phyloP scores from a whole-genome alignment of 2,329 filamentous ascomycete species.

The Chaetomiaceae sp. region DNA sequence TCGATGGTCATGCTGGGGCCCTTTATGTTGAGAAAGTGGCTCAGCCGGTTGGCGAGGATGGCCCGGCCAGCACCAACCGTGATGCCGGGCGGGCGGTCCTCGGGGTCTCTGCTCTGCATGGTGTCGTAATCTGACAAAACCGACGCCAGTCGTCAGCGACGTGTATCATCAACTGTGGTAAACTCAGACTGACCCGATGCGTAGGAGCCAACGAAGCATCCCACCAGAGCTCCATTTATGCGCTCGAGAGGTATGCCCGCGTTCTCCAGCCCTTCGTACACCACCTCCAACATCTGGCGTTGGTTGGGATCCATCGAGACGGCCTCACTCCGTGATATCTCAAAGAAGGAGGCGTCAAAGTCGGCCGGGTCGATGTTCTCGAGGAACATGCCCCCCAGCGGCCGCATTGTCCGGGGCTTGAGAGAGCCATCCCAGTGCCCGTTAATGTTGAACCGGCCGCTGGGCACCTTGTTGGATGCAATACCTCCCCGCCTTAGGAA shows the following conservation, averaged over 20 bases:
- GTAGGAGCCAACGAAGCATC: neutral
- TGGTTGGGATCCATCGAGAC: conserved; percentile 33
- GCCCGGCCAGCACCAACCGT: conserved; percentile 27
- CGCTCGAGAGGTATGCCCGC: conserved; percentile 27
- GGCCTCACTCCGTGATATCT: conserved; percentile 31
- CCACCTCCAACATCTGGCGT: conserved; percentile 31
- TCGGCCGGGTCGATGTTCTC: conserved; percentile 10
- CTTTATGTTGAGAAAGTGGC: conserved; percentile 31
- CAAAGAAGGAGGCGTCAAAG: conserved; percentile 36
- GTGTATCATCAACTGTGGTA: too few relatives aligned
- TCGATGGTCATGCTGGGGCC: conserved; percentile 28
- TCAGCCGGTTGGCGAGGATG: conserved; percentile 34
- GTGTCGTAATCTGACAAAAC: conserved; percentile 2
- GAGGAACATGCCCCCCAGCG: conserved; percentile 17
- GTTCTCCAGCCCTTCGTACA: conserved; percentile 34
- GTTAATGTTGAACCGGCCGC: conserved; percentile 31
- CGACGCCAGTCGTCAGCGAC: neutral
- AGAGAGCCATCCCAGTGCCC: conserved; percentile 35
- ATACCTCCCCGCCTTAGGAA: conserved; percentile 31
- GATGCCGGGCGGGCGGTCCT: conserved; percentile 23
- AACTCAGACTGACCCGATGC: neutral
- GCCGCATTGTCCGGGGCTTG: conserved; percentile 34
- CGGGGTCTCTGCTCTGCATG: conserved; percentile 23
- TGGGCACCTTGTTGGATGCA: conserved; percentile 29
- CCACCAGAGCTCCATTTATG: conserved; percentile 17